Evolutionary conservation across 163 green algal species (phyloP).

Genomic region (Botryococcus braunii): DNA sequence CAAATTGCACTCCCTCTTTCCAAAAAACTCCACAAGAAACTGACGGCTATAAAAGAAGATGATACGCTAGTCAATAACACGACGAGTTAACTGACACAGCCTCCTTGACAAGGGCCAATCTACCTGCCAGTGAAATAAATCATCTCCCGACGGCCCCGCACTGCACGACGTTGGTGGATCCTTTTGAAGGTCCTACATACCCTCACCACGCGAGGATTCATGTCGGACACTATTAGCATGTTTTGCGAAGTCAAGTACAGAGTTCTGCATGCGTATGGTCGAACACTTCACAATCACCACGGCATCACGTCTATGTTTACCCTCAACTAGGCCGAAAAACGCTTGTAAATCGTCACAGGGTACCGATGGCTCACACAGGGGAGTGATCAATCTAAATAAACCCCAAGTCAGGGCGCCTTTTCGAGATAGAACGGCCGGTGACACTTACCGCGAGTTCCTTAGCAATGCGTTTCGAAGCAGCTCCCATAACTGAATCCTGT

Average conservation of each 20-base stretch:
- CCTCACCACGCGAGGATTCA: neutral
- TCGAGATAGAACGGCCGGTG: neutral
- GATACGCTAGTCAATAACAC: neutral
- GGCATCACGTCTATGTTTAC: neutral
- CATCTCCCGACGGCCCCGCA: conserved; percentile 77
- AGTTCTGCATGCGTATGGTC: neutral
- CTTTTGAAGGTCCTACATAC: conserved; percentile 74
- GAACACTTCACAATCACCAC: neutral
- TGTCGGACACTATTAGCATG: neutral
- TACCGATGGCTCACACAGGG: neutral
- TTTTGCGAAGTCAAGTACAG: neutral
- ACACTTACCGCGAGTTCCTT: conserved; percentile 49
- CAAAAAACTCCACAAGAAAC: neutral
- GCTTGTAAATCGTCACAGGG: neutral
- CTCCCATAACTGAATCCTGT: no score
- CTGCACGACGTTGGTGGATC: conserved; percentile 86
- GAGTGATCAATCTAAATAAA: no score
- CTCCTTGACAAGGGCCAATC: neutral
- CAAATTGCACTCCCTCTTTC: neutral
- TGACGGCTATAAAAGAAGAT: neutral
- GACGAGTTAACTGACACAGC: neutral
- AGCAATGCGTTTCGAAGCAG: conserved; percentile 48
- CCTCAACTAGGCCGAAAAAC: neutral
- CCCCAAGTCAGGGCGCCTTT: neutral
- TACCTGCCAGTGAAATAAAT: conserved; percentile 96